These are phyloP conservation scores for Fusarium proliferatum DNA, from an alignment of 2,329 filamentous ascomycete species.

Conservation along the genomic window DNA sequence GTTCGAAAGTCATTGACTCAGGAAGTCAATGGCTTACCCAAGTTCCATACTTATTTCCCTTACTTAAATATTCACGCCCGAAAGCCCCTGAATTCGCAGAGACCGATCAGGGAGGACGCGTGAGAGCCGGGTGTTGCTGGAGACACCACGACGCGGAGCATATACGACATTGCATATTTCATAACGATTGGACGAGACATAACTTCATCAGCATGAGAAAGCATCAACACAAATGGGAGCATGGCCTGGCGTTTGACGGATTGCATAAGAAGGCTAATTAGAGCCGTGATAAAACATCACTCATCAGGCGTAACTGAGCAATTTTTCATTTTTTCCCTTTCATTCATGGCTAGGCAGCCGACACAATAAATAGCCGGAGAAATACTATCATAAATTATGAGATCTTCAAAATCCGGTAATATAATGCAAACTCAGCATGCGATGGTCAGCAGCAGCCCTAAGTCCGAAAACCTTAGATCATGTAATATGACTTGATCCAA, in stretches of 20 bases:
- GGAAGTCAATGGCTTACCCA: conserved; percentile 48
- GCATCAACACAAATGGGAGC: conserved; percentile 6
- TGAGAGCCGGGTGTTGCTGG: not conserved
- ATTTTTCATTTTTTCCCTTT: not conserved
- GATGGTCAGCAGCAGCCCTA: not conserved
- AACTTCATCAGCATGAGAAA: not conserved
- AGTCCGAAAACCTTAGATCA: not conserved
- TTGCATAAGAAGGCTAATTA: conserved; percentile 4
- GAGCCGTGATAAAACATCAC: not conserved
- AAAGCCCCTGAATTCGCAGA: conserved; percentile 47
- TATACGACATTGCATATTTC: conserved; percentile 7
- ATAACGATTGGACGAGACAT: conserved; percentile 31
- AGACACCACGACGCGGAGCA: not conserved
- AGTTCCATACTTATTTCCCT: conserved; percentile 54
- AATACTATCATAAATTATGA: not conserved
- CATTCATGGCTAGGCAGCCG: too few relatives aligned
- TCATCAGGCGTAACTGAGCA: conserved; percentile 9
- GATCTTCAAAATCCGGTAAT: not conserved
- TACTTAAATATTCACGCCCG: conserved; percentile 54
- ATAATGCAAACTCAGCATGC: rapidly evolving
- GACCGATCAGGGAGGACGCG: not conserved
- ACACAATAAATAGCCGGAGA: not conserved
- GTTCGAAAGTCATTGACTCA: conserved; percentile 55
- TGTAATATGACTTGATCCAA: too few relatives aligned
- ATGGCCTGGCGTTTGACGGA: conserved; percentile 19